Conservation (phyloP, 148 eudicot genomes). For the Chenopodium quinoa region DNA sequence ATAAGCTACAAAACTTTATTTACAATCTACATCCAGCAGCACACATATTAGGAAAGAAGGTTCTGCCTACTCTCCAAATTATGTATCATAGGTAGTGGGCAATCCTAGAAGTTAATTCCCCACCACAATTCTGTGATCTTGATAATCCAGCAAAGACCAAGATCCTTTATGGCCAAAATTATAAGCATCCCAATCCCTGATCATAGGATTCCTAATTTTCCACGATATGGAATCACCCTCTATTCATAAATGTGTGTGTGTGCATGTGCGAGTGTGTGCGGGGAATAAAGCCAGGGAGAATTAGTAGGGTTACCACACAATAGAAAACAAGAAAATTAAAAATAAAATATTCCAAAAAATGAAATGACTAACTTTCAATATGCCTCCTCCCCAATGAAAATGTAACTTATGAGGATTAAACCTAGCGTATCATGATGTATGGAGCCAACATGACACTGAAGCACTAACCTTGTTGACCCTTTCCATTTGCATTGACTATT, state of each 20-base stretch:
- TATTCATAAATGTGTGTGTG: not conserved
- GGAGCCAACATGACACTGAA: not conserved
- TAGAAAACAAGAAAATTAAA: not conserved
- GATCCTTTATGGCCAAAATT: not conserved
- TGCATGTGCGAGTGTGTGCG: not conserved
- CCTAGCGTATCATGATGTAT: not conserved
- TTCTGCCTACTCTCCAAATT: not conserved
- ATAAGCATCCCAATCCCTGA: not conserved
- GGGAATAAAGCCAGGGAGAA: not conserved
- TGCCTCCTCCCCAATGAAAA: not conserved
- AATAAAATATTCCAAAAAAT: not conserved
- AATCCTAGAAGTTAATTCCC: not conserved
- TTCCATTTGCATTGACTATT: not conserved
- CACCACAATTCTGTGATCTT: not conserved
- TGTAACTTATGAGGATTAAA: not conserved
- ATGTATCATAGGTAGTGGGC: not conserved
- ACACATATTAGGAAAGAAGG: not conserved
- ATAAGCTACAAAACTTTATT: not conserved
- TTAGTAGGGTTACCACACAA: not conserved
- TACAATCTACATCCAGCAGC: not conserved
- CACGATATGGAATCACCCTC: not conserved
- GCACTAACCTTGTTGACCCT: not conserved
- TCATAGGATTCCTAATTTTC: not conserved
- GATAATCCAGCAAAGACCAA: not conserved
- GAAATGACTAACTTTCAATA: not conserved